Percentiles rank a stretch among this genome's conserved stretches.
phyloP scores from a whole-genome alignment of 164 flowering plant genomes.

The Kingdonia uniflora region DNA sequence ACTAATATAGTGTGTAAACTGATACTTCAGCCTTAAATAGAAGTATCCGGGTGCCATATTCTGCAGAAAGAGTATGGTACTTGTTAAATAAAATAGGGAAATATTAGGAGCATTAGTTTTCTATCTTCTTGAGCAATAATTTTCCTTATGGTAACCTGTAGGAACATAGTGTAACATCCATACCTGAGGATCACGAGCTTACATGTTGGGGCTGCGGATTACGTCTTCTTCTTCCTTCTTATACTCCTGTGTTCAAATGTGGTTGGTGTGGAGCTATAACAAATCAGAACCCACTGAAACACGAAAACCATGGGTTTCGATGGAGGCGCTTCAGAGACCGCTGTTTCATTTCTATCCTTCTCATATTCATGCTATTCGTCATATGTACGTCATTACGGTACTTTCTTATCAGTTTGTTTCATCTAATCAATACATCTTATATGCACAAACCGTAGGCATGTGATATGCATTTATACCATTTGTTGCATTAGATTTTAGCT shows the following conservation, averaged over 20 bases:
- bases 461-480: too few relatives aligned
- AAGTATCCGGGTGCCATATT: too few relatives aligned
- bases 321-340: conserved; percentile 80
- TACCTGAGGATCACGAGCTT: conserved; percentile 37
- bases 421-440: too few relatives aligned
- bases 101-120: too few relatives aligned
- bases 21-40: too few relatives aligned
- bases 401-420: background rate
- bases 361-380: conserved; percentile 59
- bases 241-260: conserved; percentile 67
- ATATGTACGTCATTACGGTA: conserved; percentile 38
- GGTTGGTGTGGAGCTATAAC: conserved; percentile 99
- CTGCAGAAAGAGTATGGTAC: too few relatives aligned
- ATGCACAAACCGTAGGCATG: too few relatives aligned
- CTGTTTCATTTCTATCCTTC: conserved; percentile 46
- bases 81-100: too few relatives aligned
- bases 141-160: background rate
- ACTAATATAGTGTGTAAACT: too few relatives aligned
- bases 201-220: conserved; percentile 96
- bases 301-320: conserved; percentile 23
- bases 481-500: too few relatives aligned
- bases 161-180: conserved; percentile 28
- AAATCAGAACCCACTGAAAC: conserved; percentile 29
- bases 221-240: conserved; percentile 61
- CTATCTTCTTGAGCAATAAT: too few relatives aligned